Conservation (phyloP, 176 grass and related monocot species). For the Tillandsia leiboldiana region DNA sequence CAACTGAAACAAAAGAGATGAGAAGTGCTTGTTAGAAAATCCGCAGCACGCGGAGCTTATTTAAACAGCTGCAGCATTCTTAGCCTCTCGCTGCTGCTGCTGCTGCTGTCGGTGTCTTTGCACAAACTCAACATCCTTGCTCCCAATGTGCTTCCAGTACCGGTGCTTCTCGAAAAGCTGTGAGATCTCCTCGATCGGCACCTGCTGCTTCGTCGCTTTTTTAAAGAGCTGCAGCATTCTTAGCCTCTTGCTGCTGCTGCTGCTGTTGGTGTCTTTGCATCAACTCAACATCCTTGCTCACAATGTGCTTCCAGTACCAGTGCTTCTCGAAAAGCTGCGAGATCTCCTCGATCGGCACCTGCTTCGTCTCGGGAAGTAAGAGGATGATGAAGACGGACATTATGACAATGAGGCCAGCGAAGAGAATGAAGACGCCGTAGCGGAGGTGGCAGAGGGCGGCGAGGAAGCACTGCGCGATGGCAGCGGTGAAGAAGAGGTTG, state of each 20-base stretch:
- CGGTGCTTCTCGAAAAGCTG: conserved; percentile 84
- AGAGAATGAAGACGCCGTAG: conserved; percentile 84
- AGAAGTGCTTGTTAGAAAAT: too few relatives aligned
- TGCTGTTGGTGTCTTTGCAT: too few relatives aligned
- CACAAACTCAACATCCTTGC: conserved; percentile 21
- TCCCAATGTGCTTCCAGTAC: conserved; percentile 82
- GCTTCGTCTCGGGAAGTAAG: conserved; percentile 94
- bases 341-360: conserved; percentile 95
- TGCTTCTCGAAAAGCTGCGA: conserved; percentile 80
- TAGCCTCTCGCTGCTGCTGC: too few relatives aligned
- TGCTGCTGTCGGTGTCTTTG: too few relatives aligned
- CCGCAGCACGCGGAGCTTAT: too few relatives aligned
- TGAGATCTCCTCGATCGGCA: conserved; percentile 95
- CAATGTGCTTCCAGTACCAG: conserved; percentile 90
- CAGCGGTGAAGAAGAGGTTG: conserved; percentile 96
- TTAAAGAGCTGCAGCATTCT: too few relatives aligned
- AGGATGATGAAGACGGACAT: conserved; percentile 82
- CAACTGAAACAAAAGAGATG: too few relatives aligned
- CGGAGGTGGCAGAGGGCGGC: conserved; percentile 76
- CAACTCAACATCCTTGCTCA: conserved; percentile 31
- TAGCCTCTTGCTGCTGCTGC: too few relatives aligned
- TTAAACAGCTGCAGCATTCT: too few relatives aligned
- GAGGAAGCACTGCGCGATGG: conserved; percentile 96
- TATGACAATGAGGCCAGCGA: conserved; percentile 64
- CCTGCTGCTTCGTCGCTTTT: conserved; percentile 73